Conservation (phyloP, 305 asterid species). For the Rubia tinctorum region DNA sequence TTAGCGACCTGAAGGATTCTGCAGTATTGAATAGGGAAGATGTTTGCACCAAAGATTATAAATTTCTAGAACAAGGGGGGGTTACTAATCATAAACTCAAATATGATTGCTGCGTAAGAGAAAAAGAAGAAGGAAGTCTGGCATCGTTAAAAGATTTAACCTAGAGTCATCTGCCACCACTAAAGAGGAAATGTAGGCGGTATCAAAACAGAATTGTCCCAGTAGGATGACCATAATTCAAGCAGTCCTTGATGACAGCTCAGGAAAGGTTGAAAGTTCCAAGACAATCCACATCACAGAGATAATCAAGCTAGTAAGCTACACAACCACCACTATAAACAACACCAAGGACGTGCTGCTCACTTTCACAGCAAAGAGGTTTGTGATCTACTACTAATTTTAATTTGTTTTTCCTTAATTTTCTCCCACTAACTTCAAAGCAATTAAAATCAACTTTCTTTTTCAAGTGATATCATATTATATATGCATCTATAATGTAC, state of each 20-base stretch:
- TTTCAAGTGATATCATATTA: too few relatives aligned
- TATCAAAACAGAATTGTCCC: slow-evolving; percentile 15
- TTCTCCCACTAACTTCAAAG: too few relatives aligned
- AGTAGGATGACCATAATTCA: slow-evolving; percentile 30
- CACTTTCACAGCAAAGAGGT: slow-evolving; percentile 86
- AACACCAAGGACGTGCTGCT: slow-evolving; percentile 56
- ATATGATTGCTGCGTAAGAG: slow-evolving; percentile 70
- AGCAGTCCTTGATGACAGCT: slow-evolving; percentile 33
- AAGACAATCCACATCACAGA: slow-evolving; percentile 41
- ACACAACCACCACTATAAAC: slow-evolving; percentile 38
- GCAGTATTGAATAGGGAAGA: too few relatives aligned
- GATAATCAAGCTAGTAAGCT: slow-evolving; percentile 74
- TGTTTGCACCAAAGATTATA: too few relatives aligned
- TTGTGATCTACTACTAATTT: slow-evolving; percentile 23
- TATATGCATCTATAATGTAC: background rate
- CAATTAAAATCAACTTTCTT: too few relatives aligned
- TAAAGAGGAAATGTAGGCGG: slow-evolving; percentile 27
- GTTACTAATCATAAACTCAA: too few relatives aligned
- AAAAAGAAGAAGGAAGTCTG: slow-evolving; percentile 81
- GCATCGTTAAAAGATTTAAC: slow-evolving; percentile 77
- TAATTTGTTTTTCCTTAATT: too few relatives aligned
- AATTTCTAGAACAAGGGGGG: too few relatives aligned
- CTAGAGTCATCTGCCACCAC: slow-evolving; percentile 39
- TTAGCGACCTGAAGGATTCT: slow-evolving; percentile 31
- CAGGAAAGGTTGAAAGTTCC: background rate